phyloP scores from a whole-genome alignment of 306 rosid species.

The Casuarina glauca region DNA sequence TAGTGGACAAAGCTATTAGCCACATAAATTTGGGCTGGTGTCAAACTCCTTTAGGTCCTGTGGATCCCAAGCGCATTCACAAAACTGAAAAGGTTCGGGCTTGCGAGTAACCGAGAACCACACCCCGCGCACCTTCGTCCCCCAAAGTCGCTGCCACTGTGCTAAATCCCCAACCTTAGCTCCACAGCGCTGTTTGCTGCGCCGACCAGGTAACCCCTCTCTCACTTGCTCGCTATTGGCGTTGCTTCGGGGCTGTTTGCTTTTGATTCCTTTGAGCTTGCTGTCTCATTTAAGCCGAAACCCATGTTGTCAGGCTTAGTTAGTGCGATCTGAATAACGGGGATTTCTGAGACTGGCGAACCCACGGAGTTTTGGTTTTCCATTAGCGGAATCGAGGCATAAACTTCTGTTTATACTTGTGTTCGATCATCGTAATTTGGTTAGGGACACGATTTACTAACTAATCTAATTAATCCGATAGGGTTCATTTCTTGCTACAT shows the following conservation, averaged over 20 bases:
- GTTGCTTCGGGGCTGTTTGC: not conserved
- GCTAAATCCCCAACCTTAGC: not conserved
- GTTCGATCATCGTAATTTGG: not conserved
- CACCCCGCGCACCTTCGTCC: not conserved
- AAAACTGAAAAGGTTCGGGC: too few species aligned
- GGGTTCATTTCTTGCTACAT: not conserved
- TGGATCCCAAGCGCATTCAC: not conserved
- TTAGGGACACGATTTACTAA: not conserved
- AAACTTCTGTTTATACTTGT: not conserved
- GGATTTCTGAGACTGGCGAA: not conserved
- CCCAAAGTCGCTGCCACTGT: not conserved
- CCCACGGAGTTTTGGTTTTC: not conserved
- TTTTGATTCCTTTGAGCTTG: not conserved
- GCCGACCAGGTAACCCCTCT: not conserved
- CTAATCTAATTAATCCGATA: not conserved
- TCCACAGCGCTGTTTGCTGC: not conserved
- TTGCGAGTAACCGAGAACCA: not conserved
- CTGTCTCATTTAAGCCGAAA: not conserved
- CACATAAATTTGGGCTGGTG: not conserved
- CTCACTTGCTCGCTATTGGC: not conserved
- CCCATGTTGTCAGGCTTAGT: not conserved
- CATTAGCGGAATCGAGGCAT: not conserved
- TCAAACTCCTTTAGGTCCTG: not conserved
- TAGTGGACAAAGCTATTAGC: not conserved
- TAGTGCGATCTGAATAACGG: not conserved